These are phyloP conservation scores for Xerocomus amazonicus DNA, from an alignment of 1,284 basidiomycete genomes.

Conservation along the genomic window DNA sequence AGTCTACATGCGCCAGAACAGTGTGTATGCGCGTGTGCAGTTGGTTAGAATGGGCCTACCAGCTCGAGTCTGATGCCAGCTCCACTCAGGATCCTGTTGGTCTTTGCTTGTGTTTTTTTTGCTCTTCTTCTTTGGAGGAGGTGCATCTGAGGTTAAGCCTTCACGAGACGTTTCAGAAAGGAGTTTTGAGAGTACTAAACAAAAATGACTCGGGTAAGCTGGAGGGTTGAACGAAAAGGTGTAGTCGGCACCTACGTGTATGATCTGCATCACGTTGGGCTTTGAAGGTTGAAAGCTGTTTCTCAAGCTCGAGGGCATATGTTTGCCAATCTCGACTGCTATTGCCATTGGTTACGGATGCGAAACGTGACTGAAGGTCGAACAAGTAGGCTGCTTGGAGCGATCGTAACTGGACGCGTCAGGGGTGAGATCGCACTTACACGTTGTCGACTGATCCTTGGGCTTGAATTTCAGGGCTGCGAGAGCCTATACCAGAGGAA, in stretches of 20 bases:
- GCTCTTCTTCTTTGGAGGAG: conserved; percentile 28
- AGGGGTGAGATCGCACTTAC: conserved; percentile 13
- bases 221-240: background rate
- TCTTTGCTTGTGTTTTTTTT: conserved; percentile 22
- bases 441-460: conserved; percentile 19
- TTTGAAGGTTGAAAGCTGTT: conserved; percentile 21
- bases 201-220: background rate
- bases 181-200: conserved; percentile 18
- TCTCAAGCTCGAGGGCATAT: conserved; percentile 31
- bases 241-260: conserved; percentile 13
- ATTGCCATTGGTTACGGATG: conserved; percentile 3
- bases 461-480: conserved; percentile 27
- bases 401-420: background rate
- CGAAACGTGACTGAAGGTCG: conserved; percentile 28
- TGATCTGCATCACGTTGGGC: conserved; percentile 20
- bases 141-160: conserved; percentile 12
- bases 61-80: conserved; percentile 23
- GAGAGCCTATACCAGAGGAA: conserved; percentile 19
- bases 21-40: background rate
- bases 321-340: conserved; percentile 19
- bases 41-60: conserved; percentile 5
- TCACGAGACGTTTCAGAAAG: conserved; percentile 9
- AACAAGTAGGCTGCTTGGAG: conserved; percentile 28
- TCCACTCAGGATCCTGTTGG: conserved; percentile 16
- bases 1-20: conserved; percentile 13